Conservation (phyloP, 257 asterid genomes). For the Nicotiana benthamiana region DNA sequence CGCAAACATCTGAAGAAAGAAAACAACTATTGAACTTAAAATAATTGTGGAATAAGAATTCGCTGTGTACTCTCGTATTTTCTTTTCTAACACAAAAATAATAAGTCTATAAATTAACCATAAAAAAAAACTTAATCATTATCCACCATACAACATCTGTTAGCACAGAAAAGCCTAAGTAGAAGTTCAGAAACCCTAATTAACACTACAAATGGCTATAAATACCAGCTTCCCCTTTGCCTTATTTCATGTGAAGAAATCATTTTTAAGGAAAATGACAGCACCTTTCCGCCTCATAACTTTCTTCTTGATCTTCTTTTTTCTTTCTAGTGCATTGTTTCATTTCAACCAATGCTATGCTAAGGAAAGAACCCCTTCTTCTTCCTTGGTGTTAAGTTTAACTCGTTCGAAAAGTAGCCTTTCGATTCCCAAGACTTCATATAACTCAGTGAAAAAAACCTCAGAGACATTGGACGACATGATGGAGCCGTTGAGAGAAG, state of each 20-base stretch:
- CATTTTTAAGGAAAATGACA: background rate
- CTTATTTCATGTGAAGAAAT: background rate
- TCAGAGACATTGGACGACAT: conserved; percentile 29
- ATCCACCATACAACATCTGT: conserved; percentile 29
- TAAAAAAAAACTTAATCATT: background rate
- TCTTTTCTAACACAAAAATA: background rate
- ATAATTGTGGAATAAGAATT: background rate
- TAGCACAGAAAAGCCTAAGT: background rate
- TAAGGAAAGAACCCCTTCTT: conserved; percentile 12
- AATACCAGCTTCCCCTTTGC: conserved; percentile 11
- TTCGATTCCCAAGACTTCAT: conserved; percentile 24
- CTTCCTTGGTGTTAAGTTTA: conserved; percentile 43
- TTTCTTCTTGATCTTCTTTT: conserved; percentile 3
- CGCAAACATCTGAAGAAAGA: background rate
- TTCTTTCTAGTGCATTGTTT: conserved; percentile 14
- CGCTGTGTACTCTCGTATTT: background rate
- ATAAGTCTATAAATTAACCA: background rate
- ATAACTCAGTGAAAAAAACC: conserved; percentile 8
- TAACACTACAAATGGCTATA: conserved; percentile 11
- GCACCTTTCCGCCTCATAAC: conserved; percentile 7
- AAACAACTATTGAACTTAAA: background rate
- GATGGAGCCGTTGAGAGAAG: conserved; percentile 46
- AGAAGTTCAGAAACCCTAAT: conserved; percentile 16
- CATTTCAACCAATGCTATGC: conserved; percentile 27
- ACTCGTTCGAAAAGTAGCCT: conserved; percentile 28